Conservation (phyloP, 352 stramenopile genomes). For the Globisporangium mamillatum region DNA sequence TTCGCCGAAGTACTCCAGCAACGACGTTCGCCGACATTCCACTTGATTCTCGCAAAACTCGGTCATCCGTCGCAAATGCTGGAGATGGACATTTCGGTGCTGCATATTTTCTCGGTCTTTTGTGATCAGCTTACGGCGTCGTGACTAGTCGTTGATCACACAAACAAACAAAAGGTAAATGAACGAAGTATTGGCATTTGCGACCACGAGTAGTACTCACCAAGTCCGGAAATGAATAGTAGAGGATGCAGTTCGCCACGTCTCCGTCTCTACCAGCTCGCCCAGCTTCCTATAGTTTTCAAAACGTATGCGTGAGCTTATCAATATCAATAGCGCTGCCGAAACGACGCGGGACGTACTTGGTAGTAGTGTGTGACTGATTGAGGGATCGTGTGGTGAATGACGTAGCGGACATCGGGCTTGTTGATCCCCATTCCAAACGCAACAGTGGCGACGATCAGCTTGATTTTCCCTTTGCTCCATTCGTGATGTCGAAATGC, state of each 20-base stretch:
- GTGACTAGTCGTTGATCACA: slow-evolving; percentile 28
- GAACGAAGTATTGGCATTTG: not conserved
- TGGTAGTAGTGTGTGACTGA: slow-evolving; percentile 91
- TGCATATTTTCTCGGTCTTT: slow-evolving; percentile 79
- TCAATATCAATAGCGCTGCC: not conserved
- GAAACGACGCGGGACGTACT: slow-evolving; percentile 26
- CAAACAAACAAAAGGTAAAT: not conserved
- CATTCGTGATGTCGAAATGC: slow-evolving; percentile 79
- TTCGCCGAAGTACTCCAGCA: slow-evolving; percentile 89
- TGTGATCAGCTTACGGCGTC: slow-evolving; percentile 70
- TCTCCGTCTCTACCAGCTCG: slow-evolving; percentile 81
- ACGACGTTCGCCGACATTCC: slow-evolving; percentile 75
- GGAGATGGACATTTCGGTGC: slow-evolving; percentile 78
- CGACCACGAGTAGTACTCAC: slow-evolving; percentile 23
- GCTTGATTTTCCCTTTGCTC: slow-evolving; percentile 89
- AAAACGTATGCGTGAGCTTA: not conserved
- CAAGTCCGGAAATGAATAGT: slow-evolving; percentile 84
- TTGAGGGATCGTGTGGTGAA: slow-evolving; percentile 86
- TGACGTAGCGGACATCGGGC: slow-evolving; percentile 86
- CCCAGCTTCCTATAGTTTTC: slow-evolving; percentile 64
- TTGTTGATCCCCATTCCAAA: slow-evolving; percentile 92
- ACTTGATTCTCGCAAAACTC: slow-evolving; percentile 89
- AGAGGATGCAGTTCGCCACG: slow-evolving; percentile 81
- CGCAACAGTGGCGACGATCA: slow-evolving; percentile 85
- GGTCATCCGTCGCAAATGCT: slow-evolving; percentile 81